Percentiles rank a stretch among this genome's conserved stretches.
Evolutionary conservation across 2,329 filamentous ascomycete genomes (phyloP).

Genomic region (Cercospora beticola): DNA sequence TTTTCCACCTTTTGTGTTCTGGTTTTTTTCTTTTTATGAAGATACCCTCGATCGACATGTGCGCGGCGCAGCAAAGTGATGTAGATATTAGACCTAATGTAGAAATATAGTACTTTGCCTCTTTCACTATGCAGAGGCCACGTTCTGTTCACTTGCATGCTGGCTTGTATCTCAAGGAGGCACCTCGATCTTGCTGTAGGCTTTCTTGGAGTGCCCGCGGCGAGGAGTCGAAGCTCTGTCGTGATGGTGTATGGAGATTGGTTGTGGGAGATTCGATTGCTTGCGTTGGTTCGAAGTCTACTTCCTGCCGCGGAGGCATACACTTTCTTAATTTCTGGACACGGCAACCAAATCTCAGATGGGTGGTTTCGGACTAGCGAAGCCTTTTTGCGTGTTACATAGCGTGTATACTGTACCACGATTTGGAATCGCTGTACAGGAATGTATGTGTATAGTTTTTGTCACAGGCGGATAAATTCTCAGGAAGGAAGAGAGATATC

Average conservation of each 20-base stretch:
- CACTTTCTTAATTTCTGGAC: not conserved
- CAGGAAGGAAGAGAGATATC: too few relatives aligned
- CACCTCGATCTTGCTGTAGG: too few relatives aligned
- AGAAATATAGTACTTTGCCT: not conserved
- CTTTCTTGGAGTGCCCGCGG: not conserved
- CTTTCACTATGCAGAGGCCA: not conserved
- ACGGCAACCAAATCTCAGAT: not conserved
- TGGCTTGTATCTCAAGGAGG: too few relatives aligned
- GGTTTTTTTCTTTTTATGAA: not conserved
- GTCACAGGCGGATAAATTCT: too few relatives aligned
- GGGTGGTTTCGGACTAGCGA: not conserved
- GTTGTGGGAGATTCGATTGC: not conserved
- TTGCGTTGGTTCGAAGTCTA: not conserved
- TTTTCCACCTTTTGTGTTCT: not conserved
- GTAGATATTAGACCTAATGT: constrained; percentile 11
- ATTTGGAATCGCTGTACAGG: too few relatives aligned
- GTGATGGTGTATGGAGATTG: not conserved
- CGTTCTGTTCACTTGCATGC: not conserved
- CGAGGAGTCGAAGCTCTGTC: not conserved
- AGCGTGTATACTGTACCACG: too few relatives aligned
- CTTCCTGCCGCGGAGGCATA: not conserved
- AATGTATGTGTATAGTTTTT: too few relatives aligned
- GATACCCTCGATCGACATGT: constrained; percentile 8
- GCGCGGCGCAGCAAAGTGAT: not conserved
- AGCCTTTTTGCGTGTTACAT: not conserved